A percentile compares a stretch with the other conserved stretches of the same genome.
These are phyloP conservation scores for Clonostachys solani DNA, from an alignment of 2,329 filamentous ascomycete species.

Conservation along the genomic window DNA sequence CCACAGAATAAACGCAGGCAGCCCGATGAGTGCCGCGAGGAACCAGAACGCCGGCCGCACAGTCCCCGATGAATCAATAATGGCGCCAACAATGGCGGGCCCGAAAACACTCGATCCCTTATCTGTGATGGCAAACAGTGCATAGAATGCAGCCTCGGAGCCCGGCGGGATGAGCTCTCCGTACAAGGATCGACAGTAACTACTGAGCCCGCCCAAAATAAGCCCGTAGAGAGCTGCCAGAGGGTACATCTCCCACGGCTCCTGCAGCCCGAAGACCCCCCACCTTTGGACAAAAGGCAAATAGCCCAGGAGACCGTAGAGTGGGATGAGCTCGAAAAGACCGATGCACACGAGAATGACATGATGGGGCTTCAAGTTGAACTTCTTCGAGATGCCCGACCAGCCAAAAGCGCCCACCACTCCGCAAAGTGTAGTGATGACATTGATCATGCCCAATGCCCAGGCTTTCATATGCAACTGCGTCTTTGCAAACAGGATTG, in stretches of 20 bases:
- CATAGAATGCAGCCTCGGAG: conserved; percentile 93
- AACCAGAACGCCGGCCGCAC: conserved; percentile 92
- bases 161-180: conserved; percentile 92
- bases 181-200: conserved; percentile 88
- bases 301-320: conserved; percentile 88
- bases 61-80: conserved; percentile 79
- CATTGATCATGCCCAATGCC: conserved; percentile 86
- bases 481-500: conserved; percentile 93
- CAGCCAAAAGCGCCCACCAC: conserved; percentile 87
- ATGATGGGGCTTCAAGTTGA: conserved; percentile 72
- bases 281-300: conserved; percentile 71
- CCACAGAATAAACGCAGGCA: conserved; percentile 81
- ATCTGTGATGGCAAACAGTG: conserved; percentile 94
- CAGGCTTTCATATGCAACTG: conserved; percentile 85
- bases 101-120: conserved; percentile 95
- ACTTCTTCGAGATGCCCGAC: conserved; percentile 69
- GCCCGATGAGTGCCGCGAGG: conserved; percentile 74
- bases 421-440: conserved; percentile 81
- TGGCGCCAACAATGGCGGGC: conserved; percentile 86
- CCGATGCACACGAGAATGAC: conserved; percentile 90
- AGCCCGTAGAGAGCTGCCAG: conserved; percentile 88
- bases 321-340: conserved; percentile 85
- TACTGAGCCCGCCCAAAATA: conserved; percentile 86
- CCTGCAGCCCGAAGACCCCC: conserved; percentile 81
- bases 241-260: conserved; percentile 96